Base-by-base conservation (phyloP, 768 basidiomycete species). In the Calocybe gangraenosa region DNA sequence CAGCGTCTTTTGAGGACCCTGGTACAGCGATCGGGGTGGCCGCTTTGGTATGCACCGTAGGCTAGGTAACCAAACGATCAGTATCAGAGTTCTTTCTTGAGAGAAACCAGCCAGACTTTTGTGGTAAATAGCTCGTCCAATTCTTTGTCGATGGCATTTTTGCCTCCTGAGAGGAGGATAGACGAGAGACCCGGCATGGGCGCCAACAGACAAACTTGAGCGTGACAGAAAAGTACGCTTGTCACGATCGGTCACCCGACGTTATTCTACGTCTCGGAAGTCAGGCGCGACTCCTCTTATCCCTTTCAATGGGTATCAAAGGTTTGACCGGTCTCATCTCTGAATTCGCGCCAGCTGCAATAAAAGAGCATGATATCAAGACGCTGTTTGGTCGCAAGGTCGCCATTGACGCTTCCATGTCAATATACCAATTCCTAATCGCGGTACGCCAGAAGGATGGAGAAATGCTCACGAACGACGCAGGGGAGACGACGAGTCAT, bases 371-470 rank as follows among this genome's bases (percentile, higher is more conserved):
- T 61, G 91, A 95, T 31, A 97, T 97, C 46, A 95, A 96, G 70
- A 93, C 91, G 19, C 82, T 99, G 35, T 98, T 99, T 55, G 95
- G 96, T 1, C 84, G 96, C 56, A 98, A 97, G 71, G 93, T 98
- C 53, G 95, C 95, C 48, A 92, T 99, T 53, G 96, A 99, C 74
- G 96, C 96, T 61, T 93, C 90, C 49, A 92, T 93, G 90, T 89
- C 85, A 2, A 93, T 94, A 41, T 95, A 93, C 74, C 92, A 95
- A 61, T 99, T 99, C 66, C 81, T 99, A 48, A 98, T 99, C 47
- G 96, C 96, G 15, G 96, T 98, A 9, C 78, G 96, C 22, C 93
- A 95, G 65, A 85, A 82, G 62, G 96, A 98, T 62, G 96, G 96
- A 15, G 92, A 98, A 65, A 79, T 94, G 75, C 78, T 99, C 54